phyloP scores from a whole-genome alignment of 192 early-diverging fungal species.

The Backusella luteola region DNA sequence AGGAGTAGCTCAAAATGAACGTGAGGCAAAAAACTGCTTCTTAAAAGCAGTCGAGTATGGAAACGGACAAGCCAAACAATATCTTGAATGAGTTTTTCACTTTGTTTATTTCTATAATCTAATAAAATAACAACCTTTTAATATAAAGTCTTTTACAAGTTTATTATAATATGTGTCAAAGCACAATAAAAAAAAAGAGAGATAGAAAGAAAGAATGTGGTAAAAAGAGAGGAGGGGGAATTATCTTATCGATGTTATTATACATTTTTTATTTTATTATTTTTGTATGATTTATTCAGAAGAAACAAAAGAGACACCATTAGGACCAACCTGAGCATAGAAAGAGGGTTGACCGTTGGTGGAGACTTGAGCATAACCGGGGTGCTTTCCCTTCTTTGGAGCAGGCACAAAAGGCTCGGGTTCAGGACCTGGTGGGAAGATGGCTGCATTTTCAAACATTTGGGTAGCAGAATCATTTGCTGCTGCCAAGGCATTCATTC shows the following conservation, averaged over 20 bases:
- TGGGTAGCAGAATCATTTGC: conserved; percentile 34
- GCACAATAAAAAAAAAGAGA: too few relatives aligned
- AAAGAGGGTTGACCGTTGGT: conserved; percentile 21
- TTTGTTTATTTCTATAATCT: too few relatives aligned
- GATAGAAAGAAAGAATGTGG: too few relatives aligned
- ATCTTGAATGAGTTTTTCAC: too few relatives aligned
- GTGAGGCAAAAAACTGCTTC: neutral
- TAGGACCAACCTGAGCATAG: conserved; percentile 27
- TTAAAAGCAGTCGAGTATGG: neutral
- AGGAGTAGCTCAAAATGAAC: neutral
- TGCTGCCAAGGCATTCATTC: conserved; percentile 30
- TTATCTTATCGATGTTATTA: neutral
- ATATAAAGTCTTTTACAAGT: too few relatives aligned
- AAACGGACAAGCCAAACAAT: neutral
- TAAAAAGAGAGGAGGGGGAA: too few relatives aligned
- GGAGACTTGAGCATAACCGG: conserved; percentile 32
- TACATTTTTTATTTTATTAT: neutral
- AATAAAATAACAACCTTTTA: too few relatives aligned
- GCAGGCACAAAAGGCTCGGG: neutral
- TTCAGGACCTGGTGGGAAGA: conserved; percentile 24
- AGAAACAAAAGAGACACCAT: conserved; percentile 27
- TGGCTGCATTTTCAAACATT: conserved; percentile 20
- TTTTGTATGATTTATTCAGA: neutral
- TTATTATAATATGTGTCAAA: too few relatives aligned
- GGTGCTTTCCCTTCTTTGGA: conserved; percentile 8